Conservation (phyloP, 2,329 filamentous ascomycete species). For the Epichloe glyceriae region DNA sequence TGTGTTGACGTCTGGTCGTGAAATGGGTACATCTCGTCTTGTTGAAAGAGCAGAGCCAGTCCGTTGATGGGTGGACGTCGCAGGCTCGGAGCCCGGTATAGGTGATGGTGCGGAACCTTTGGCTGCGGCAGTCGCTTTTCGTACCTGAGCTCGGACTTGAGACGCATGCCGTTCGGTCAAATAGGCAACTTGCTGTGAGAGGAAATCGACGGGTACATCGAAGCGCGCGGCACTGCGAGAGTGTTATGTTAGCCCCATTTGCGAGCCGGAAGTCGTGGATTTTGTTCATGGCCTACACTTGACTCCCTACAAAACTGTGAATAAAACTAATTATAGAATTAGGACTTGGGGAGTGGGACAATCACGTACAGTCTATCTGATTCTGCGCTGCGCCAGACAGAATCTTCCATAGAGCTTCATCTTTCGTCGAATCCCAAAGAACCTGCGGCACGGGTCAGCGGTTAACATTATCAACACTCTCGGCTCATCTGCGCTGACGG, state of each 20-base stretch:
- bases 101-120: constrained; percentile 47
- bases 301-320: constrained; percentile 46
- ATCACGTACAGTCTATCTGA: constrained; percentile 67
- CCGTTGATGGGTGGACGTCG: constrained; percentile 25
- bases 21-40: constrained; percentile 43
- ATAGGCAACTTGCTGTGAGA: constrained; percentile 88
- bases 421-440: constrained; percentile 78
- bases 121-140: constrained; percentile 51
- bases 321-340: not conserved
- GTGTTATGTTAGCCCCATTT: constrained; percentile 9
- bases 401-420: constrained; percentile 80
- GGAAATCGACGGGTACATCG: constrained; percentile 73
- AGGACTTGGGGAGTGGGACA: not conserved
- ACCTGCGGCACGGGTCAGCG: constrained; percentile 38
- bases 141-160: constrained; percentile 81
- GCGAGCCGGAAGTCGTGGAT: constrained; percentile 9
- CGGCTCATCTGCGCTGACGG: constrained; percentile 39
- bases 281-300: constrained; percentile 41
- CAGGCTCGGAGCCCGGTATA: constrained; percentile 35
- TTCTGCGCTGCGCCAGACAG: constrained; percentile 70
- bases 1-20: constrained; percentile 31
- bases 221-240: constrained; percentile 56
- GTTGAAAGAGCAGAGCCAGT: constrained; percentile 41
- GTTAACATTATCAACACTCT: not conserved
- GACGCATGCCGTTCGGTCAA: constrained; percentile 83